Evolutionary conservation across 306 rosid species (phyloP).

Genomic region (Cicer judaicum): DNA sequence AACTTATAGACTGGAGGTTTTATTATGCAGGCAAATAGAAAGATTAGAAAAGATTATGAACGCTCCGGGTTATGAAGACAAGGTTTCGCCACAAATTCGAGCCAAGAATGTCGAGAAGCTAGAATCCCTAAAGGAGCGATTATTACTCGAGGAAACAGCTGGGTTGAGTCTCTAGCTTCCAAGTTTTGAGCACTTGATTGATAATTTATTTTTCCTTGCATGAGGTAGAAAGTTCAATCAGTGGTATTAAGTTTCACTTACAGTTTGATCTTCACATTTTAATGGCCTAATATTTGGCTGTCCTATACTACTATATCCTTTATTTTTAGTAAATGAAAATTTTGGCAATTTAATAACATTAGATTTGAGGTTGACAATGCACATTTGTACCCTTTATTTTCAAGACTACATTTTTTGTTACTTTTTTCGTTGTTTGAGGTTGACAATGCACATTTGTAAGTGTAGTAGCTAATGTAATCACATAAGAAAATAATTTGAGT

Average conservation of each 20-base stretch:
- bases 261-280: neutral
- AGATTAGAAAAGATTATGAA: constrained; percentile 64
- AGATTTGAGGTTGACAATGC: too few species aligned
- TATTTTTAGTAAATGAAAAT: constrained; percentile 32
- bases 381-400: too few species aligned
- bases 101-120: constrained; percentile 66
- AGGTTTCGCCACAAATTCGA: constrained; percentile 62
- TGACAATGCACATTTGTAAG: neutral
- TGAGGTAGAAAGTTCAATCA: constrained; percentile 6
- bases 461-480: too few species aligned
- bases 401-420: neutral
- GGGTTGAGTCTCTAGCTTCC: constrained; percentile 53
- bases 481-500: too few species aligned
- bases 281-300: constrained; percentile 14
- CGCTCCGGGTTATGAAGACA: constrained; percentile 77
- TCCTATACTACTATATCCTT: neutral
- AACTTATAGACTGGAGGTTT: constrained; percentile 20
- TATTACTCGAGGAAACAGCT: constrained; percentile 70
- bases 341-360: constrained; percentile 29
- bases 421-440: neutral
- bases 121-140: constrained; percentile 67
- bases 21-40: constrained; percentile 61
- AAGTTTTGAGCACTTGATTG: constrained; percentile 7
- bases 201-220: constrained; percentile 20
- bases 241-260: constrained; percentile 7